Percentiles rank a stretch among this genome's conserved stretches.
phyloP scores from a whole-genome alignment of 2,329 filamentous ascomycete genomes.

The Colletotrichum tabaci region DNA sequence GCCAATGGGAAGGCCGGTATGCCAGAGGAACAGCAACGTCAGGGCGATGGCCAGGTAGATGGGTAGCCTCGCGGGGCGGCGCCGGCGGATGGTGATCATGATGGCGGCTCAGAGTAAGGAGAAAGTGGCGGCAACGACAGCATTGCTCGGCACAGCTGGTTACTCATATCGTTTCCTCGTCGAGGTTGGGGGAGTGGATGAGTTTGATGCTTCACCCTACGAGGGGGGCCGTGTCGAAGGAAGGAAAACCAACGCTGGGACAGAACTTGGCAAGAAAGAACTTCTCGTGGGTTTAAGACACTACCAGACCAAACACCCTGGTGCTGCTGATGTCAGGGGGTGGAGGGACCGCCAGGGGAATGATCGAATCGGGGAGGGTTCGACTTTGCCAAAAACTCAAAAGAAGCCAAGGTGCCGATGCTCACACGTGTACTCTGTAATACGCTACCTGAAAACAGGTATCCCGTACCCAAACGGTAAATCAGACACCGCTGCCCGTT shows the following conservation, averaged over 20 bases:
- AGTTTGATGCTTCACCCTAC: background rate
- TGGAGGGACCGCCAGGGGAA: background rate
- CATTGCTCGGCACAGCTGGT: conserved; percentile 37
- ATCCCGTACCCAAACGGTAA: no score
- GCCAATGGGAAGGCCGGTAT: conserved; percentile 30
- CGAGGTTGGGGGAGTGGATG: background rate
- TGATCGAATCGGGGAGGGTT: conserved; percentile 10
- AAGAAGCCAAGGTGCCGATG: conserved; percentile 15
- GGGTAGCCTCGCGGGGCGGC: conserved; percentile 38
- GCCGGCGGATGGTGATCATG: conserved; percentile 44
- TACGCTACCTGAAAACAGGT: no score
- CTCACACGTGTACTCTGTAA: conserved; percentile 22
- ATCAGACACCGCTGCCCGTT: background rate
- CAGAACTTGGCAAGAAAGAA: conserved; percentile 9
- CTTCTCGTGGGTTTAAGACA: conserved; percentile 1
- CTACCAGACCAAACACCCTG: conserved; percentile 10
- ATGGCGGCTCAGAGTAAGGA: conserved; percentile 35
- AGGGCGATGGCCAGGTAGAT: conserved; percentile 39
- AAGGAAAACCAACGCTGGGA: conserved; percentile 6
- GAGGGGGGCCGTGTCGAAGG: background rate
- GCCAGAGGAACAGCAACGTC: conserved; percentile 32
- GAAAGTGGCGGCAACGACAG: conserved; percentile 31
- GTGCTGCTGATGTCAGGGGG: no score
- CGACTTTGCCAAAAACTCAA: conserved; percentile 11
- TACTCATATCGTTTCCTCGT: conserved; percentile 35